Evolutionary conservation across 352 stramenopile species (phyloP).

Genomic region (Nothophytophthora sp.): DNA sequence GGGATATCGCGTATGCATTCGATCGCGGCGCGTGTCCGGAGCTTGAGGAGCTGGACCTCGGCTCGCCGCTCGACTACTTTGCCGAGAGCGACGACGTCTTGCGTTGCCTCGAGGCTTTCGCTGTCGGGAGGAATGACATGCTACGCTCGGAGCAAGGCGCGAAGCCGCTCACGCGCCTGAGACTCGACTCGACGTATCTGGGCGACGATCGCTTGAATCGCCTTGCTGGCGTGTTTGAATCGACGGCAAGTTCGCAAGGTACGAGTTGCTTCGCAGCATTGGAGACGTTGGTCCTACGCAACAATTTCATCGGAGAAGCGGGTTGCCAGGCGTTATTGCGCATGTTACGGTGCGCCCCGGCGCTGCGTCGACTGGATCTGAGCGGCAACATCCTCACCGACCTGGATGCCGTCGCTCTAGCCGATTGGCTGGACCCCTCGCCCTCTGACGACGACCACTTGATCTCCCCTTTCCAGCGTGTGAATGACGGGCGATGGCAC

Average conservation of each 20-base stretch:
- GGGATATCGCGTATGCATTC: conserved; percentile 26
- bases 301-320: conserved; percentile 64
- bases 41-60: conserved; percentile 38
- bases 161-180: conserved; percentile 23
- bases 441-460: too few relatives aligned
- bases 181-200: conserved; percentile 60
- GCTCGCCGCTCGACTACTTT: conserved; percentile 56
- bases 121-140: conserved; percentile 8
- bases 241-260: conserved; percentile 1
- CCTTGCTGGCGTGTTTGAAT: conserved; percentile 33
- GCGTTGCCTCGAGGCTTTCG: conserved; percentile 40
- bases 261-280: conserved; percentile 34
- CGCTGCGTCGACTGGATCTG: conserved; percentile 37
- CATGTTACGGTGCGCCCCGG: conserved; percentile 21
- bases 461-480: too few relatives aligned
- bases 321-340: conserved; percentile 35
- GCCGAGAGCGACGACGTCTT: conserved; percentile 52
- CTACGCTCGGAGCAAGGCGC: neutral
- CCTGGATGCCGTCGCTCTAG: conserved; percentile 35
- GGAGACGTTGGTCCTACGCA: conserved; percentile 40
- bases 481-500: too few relatives aligned
- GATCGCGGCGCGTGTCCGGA: conserved; percentile 29
- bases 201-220: conserved; percentile 42
- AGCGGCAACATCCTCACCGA: conserved; percentile 65
- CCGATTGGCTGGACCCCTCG: conserved; percentile 16